phyloP scores from a whole-genome alignment of 2,329 filamentous ascomycete species.

The Xylariaceae sp. region DNA sequence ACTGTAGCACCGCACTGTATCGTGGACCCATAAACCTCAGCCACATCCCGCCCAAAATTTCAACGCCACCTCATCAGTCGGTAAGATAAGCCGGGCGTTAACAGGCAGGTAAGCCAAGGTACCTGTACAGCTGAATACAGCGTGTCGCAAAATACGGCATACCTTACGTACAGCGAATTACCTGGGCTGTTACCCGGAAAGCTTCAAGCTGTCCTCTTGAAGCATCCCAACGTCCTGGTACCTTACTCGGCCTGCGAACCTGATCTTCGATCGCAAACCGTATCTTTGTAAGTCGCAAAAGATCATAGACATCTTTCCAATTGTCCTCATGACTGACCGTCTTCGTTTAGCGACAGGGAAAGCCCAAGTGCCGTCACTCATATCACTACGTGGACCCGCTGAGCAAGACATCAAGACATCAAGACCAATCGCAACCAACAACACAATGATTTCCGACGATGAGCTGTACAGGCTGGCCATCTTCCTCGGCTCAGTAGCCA shows the following conservation, averaged over 20 bases:
- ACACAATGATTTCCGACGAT: constrained; percentile 87
- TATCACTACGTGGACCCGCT: constrained; percentile 6
- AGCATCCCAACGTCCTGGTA: not conserved
- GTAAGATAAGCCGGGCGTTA: no score
- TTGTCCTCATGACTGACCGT: not conserved
- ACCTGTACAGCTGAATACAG: no score
- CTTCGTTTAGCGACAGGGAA: not conserved
- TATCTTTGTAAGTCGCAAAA: constrained; percentile 8
- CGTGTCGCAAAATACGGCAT: no score
- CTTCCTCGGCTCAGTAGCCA: constrained; percentile 81
- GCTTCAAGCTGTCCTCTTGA: constrained; percentile 33
- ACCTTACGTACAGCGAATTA: no score
- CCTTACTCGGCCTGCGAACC: constrained; percentile 6
- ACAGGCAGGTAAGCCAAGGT: no score
- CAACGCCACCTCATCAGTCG: no score
- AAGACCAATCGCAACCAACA: constrained; percentile 8
- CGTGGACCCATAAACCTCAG: no score
- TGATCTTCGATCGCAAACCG: constrained; percentile 6
- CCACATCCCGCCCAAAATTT: no score
- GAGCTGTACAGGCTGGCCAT: constrained; percentile 88
- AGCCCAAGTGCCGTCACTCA: constrained; percentile 6
- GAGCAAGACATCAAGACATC: constrained; percentile 7
- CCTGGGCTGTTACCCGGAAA: constrained; percentile 6
- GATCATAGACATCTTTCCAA: not conserved
- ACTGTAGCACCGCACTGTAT: not conserved